A percentile compares a stretch with the other conserved stretches of the same genome.
Conservation (phyloP, 116 monocot species). For the Dioscorea cayenensis region DNA sequence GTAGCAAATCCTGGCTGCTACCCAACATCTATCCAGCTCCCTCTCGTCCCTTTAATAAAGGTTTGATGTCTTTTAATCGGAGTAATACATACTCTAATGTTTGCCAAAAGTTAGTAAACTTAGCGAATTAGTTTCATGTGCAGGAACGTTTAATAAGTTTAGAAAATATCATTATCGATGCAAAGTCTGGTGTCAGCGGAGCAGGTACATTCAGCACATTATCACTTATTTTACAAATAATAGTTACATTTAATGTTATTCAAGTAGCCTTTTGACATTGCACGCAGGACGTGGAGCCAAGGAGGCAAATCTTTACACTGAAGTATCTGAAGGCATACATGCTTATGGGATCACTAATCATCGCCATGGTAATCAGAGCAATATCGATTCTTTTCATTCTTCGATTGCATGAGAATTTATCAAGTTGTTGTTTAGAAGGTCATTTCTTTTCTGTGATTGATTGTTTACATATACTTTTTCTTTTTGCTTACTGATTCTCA, state of each 20-base stretch:
- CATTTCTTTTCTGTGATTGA: no score
- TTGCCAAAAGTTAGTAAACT: not conserved
- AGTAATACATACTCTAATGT: not conserved
- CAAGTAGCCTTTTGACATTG: not conserved
- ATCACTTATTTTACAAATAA: not conserved
- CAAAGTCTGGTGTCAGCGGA: conserved; percentile 74
- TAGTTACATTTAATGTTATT: not conserved
- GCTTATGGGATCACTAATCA: conserved; percentile 86
- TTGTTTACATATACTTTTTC: no score
- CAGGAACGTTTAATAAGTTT: conserved; percentile 65
- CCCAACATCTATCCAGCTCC: conserved; percentile 91
- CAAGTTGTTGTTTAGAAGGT: no score
- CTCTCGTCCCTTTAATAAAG: conserved; percentile 87
- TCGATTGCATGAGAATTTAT: not conserved
- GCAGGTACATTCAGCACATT: conserved; percentile 38
- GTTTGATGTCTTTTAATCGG: conserved; percentile 18
- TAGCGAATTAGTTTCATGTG: not conserved
- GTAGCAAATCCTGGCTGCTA: conserved; percentile 99
- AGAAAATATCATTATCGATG: conserved; percentile 82
- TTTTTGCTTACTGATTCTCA: not conserved
- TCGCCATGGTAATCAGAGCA: conserved; percentile 63
- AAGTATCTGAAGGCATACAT: conserved; percentile 85
- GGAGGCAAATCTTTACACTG: conserved; percentile 90
- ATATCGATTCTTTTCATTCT: not conserved
- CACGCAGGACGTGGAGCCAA: conserved; percentile 84